Conservation (phyloP, 768 basidiomycete species). For the Russula olivacea region DNA sequence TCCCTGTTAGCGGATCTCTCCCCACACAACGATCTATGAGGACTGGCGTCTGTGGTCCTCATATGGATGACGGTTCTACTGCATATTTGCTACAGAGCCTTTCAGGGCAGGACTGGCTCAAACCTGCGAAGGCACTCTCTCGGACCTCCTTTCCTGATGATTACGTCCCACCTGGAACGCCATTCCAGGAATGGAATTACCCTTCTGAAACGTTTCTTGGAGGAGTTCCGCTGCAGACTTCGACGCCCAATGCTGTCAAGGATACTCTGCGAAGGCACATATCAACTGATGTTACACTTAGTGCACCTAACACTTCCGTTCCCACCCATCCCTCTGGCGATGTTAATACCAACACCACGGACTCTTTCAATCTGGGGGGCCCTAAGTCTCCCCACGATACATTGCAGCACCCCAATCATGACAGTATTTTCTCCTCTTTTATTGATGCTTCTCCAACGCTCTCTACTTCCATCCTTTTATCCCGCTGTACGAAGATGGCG, state of each 20-base stretch:
- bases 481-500: background rate
- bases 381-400: background rate
- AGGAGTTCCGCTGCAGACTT: constrained; percentile 20
- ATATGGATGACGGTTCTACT: background rate
- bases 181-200: constrained; percentile 17
- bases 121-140: constrained; percentile 29
- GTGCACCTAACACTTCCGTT: constrained; percentile 14
- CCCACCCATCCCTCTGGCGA: background rate
- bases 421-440: constrained; percentile 24
- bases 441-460: constrained; percentile 7
- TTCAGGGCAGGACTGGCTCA: constrained; percentile 29
- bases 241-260: constrained; percentile 19
- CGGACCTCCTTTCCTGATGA: constrained; percentile 25
- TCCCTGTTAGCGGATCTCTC: constrained; percentile 15
- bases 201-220: constrained; percentile 16
- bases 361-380: background rate
- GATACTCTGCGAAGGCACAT: background rate
- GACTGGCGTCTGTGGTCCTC: constrained; percentile 1
- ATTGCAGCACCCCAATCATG: constrained; percentile 2
- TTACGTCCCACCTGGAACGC: constrained; percentile 22
- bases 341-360: background rate
- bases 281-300: background rate
- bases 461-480: background rate
- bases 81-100: constrained; percentile 20
- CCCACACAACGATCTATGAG: constrained; percentile 13